phyloP scores from a whole-genome alignment of 2,329 filamentous ascomycete species.

The Microcyclosporella mali region DNA sequence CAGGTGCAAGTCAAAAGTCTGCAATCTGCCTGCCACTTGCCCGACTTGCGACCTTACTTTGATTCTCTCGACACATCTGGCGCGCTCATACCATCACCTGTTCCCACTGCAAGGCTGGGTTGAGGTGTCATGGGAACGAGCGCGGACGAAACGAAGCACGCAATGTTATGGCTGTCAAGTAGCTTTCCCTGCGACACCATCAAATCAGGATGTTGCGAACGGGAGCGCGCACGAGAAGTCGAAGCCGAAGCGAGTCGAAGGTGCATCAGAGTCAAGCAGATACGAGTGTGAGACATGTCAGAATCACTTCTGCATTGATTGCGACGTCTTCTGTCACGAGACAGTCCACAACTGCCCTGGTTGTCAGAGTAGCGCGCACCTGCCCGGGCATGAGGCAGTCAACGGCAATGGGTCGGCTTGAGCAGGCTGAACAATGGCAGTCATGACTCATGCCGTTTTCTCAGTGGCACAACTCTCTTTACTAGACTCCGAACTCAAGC shows the following conservation, averaged over 20 bases:
- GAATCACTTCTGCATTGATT: slow-evolving; percentile 96
- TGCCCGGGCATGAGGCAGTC: slow-evolving; percentile 21
- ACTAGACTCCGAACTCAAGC: neutral
- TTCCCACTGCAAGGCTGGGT: slow-evolving; percentile 88
- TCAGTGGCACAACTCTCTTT: neutral
- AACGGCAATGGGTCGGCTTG: neutral
- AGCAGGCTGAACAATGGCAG: neutral
- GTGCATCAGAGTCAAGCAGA: slow-evolving; percentile 75
- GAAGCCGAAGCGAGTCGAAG: slow-evolving; percentile 23
- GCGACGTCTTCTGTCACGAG: slow-evolving; percentile 91
- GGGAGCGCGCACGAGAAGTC: slow-evolving; percentile 13
- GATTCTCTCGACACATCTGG: slow-evolving; percentile 87
- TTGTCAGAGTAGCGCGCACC: slow-evolving; percentile 52
- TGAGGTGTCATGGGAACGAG: slow-evolving; percentile 77
- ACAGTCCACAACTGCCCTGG: slow-evolving; percentile 93
- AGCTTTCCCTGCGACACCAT: slow-evolving; percentile 56
- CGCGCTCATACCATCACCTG: slow-evolving; percentile 86
- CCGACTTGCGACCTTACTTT: slow-evolving; percentile 86
- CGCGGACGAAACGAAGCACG: slow-evolving; percentile 39
- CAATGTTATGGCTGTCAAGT: slow-evolving; percentile 75
- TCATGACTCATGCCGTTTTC: neutral
- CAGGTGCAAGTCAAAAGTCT: slow-evolving; percentile 82
- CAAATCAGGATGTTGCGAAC: slow-evolving; percentile 15
- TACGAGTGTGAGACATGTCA: slow-evolving; percentile 86
- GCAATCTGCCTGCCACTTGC: slow-evolving; percentile 81